Conservation (phyloP, 345 rosid genomes). For the Hibiscus mutabilis region DNA sequence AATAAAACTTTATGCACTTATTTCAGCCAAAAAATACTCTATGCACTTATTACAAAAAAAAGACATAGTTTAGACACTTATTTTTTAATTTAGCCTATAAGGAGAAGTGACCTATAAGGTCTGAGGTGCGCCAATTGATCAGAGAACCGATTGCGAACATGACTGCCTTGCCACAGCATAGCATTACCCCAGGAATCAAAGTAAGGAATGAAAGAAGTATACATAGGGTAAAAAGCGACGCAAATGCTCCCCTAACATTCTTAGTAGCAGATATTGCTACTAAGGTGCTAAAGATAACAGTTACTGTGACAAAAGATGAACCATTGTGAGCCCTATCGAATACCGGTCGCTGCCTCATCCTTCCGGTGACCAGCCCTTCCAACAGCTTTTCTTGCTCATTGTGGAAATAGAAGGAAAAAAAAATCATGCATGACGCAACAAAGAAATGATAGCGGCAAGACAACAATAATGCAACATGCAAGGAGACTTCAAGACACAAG, state of each 20-base stretch:
- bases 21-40: too few species aligned
- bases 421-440: too few species aligned
- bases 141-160: slow-evolving; percentile 62
- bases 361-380: not conserved
- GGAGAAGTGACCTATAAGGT: slow-evolving; percentile 51
- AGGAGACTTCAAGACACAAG: too few species aligned
- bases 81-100: too few species aligned
- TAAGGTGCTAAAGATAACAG: slow-evolving; percentile 6
- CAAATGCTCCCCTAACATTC: slow-evolving; percentile 34
- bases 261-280: slow-evolving; percentile 22
- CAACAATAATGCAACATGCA: too few species aligned
- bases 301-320: slow-evolving; percentile 1
- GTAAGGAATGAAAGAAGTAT: not conserved
- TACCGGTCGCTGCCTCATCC: not conserved
- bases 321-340: not conserved
- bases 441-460: too few species aligned
- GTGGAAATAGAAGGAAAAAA: not conserved
- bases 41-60: too few species aligned
- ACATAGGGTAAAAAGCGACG: slow-evolving; percentile 18
- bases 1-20: too few species aligned
- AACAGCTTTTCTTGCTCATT: not conserved
- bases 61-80: too few species aligned
- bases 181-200: slow-evolving; percentile 37
- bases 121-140: slow-evolving; percentile 53
- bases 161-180: slow-evolving; percentile 47